These are phyloP conservation scores for Cynara cardunculus DNA, from an alignment of 129 eudicot species.

Conservation along the genomic window DNA sequence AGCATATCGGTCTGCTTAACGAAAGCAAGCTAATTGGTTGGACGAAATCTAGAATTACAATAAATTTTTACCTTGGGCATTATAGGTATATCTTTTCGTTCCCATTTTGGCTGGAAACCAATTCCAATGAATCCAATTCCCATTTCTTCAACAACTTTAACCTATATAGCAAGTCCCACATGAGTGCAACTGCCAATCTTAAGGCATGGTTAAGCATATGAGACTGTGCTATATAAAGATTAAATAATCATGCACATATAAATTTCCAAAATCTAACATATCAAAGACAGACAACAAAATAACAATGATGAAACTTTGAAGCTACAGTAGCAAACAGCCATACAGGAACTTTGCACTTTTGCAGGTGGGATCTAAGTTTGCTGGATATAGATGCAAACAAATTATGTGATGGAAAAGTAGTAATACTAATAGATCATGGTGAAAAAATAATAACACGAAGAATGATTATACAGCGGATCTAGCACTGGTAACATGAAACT, in stretches of 20 bases:
- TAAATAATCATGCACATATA: not conserved
- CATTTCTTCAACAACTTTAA: conserved; percentile 98
- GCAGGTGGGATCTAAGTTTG: not conserved
- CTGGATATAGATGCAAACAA: not conserved
- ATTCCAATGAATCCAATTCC: conserved; percentile 90
- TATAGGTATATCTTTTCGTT: conserved; percentile 74
- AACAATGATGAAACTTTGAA: not conserved
- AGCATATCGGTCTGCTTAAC: not conserved
- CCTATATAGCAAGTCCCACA: conserved; percentile 39
- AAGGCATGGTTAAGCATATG: not conserved
- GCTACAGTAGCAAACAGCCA: not conserved
- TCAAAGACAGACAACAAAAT: not conserved
- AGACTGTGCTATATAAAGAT: not conserved
- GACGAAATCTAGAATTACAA: not conserved
- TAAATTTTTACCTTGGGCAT: conserved; percentile 83
- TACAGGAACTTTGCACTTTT: not conserved
- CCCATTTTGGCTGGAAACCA: conserved; percentile 97
- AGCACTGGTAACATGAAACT: too few relatives aligned
- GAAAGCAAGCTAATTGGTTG: not conserved
- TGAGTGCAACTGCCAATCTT: not conserved
- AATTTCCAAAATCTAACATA: not conserved
- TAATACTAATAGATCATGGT: too few relatives aligned
- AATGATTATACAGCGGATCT: too few relatives aligned
- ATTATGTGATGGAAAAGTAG: too few relatives aligned
- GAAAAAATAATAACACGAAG: too few relatives aligned